Base-by-base conservation (phyloP, 2,329 filamentous ascomycete genomes). In the Diaporthe ilicicola region DNA sequence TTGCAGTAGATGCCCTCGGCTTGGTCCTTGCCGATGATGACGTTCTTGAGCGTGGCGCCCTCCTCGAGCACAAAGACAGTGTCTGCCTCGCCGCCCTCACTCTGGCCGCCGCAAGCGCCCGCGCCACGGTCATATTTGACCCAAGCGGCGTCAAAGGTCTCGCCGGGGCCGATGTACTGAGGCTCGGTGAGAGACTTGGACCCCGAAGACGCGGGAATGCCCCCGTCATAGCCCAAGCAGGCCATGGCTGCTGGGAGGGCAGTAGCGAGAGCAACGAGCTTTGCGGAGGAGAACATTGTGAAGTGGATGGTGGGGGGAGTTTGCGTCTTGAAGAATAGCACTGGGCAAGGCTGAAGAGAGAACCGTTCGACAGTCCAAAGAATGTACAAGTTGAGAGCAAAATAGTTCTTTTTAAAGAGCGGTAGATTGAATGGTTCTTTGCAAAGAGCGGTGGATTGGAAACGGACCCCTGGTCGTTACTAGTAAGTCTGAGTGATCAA, bases 1-100 rank as follows among this genome's bases (percentile, higher is more conserved):
- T 80, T 76, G 73, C 84, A 86, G 78, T 86, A 83, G 8, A 86
- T 80, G 46, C 84, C 84, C 74, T 86, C 84, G 22, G 78, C 76
- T 72, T 85, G 83, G 76, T 84, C 79, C 53, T 79, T 77, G 71
- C 84, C 84, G 34, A 86, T 86, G 72, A 84, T 85, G 53, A 83
- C 84, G 69, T 86, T 86, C 70, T 78, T 81, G 55, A 86, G 79
- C 1, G 81, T 83, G 10, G 83, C 84, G 1, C 84, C 84, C 3
- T 76, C 68, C 54, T 80, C 77, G 5, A 85, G 78, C 55, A 83
- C 76, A 74, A 84, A 85, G 61, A 85, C 82, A 27, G 83, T 82
- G 59, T 86, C 85, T 0, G 78, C 72, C 70, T 83, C 78, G 62
- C 78, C 78, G 69, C 84, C 84, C 75, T 86, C 84, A 12, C 75